A percentile compares a stretch with the other conserved stretches of the same genome.
These are phyloP conservation scores for Rhizopus arrhizus DNA, from an alignment of 371 early-diverging fungal species.

Conservation along the genomic window DNA sequence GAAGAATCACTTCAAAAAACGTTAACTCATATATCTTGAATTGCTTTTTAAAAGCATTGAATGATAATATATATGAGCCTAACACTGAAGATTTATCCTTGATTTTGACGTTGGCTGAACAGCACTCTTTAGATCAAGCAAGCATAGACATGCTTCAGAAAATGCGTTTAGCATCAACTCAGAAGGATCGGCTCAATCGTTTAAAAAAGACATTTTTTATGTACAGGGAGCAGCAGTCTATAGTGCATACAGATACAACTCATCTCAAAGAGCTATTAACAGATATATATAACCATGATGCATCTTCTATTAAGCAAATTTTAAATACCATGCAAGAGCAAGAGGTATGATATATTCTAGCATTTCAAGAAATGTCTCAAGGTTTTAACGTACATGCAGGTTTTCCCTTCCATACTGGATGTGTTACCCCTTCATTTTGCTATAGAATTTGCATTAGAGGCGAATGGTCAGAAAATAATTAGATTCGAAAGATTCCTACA, in stretches of 20 bases:
- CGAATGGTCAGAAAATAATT: slow-evolving; percentile 73
- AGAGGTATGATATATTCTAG: slow-evolving; percentile 48
- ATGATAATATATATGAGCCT: slow-evolving; percentile 17
- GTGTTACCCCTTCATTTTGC: slow-evolving; percentile 69
- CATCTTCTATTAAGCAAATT: slow-evolving; percentile 68
- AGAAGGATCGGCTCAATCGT: neutral
- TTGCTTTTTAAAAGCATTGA: slow-evolving; percentile 11
- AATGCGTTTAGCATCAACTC: neutral
- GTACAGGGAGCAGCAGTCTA: neutral
- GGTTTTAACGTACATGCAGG: slow-evolving; percentile 39
- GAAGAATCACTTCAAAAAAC: slow-evolving; percentile 21
- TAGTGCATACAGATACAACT: neutral
- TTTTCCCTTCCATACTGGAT: slow-evolving; percentile 71
- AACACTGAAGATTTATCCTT: slow-evolving; percentile 20
- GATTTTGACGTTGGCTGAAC: slow-evolving; percentile 13
- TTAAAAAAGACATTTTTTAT: neutral
- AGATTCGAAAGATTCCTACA: slow-evolving; percentile 86
- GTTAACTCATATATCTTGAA: slow-evolving; percentile 23
- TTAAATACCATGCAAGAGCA: slow-evolving; percentile 81
- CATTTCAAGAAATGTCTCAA: neutral
- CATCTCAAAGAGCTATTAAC: slow-evolving; percentile 14
- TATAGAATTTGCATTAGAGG: slow-evolving; percentile 81
- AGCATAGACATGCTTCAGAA: slow-evolving; percentile 19
- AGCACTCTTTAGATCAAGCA: slow-evolving; percentile 19
- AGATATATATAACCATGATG: slow-evolving; percentile 73